Conservation (phyloP, 164 flowering plant species). For the Sedum album region DNA sequence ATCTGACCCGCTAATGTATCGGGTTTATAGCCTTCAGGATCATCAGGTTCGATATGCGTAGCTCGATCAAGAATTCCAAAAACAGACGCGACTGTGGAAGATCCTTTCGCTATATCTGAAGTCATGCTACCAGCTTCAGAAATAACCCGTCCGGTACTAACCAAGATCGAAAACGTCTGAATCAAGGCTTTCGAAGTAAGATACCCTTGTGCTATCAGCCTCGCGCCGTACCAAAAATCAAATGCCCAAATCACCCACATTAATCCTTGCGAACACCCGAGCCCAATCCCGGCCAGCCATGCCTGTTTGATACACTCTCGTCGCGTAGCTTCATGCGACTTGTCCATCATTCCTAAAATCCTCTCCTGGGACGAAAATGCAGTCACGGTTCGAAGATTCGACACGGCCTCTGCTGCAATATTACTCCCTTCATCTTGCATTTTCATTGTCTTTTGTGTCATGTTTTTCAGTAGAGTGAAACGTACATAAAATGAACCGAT, state of each 20-base stretch:
- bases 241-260: constrained; percentile 54
- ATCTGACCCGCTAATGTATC: constrained; percentile 37
- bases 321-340: constrained; percentile 50
- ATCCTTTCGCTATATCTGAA: constrained; percentile 67
- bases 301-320: constrained; percentile 55
- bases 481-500: constrained; percentile 51
- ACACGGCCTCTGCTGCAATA: constrained; percentile 77
- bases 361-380: constrained; percentile 75
- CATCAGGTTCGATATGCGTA: constrained; percentile 61
- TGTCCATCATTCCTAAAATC: constrained; percentile 48
- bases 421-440: constrained; percentile 69
- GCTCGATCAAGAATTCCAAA: constrained; percentile 59
- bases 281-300: constrained; percentile 72
- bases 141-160: constrained; percentile 71
- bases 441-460: constrained; percentile 56
- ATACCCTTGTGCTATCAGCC: constrained; percentile 37
- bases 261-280: constrained; percentile 51
- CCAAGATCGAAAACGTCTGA: constrained; percentile 60
- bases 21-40: constrained; percentile 42
- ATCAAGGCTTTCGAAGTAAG: constrained; percentile 47
- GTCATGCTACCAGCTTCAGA: constrained; percentile 93
- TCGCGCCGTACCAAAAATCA: constrained; percentile 78
- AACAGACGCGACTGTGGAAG: constrained; percentile 52
- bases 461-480: constrained; percentile 43
- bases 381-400: constrained; percentile 63